phyloP scores from a whole-genome alignment of 768 basidiomycete species.

The Calocybe indica region DNA sequence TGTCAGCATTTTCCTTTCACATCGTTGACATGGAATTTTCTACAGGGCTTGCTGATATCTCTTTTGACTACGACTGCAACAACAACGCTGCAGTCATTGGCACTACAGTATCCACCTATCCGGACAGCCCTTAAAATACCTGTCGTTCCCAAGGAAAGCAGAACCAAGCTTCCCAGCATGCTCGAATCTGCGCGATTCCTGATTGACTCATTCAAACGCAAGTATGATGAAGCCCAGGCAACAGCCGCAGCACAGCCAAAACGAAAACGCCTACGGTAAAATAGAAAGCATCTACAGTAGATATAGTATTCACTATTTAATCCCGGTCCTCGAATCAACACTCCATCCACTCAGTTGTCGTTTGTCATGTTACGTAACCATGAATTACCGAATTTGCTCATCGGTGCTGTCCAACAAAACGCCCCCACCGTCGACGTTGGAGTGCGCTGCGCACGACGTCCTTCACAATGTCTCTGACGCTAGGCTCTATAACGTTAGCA shows the following conservation, averaged over 20 bases:
- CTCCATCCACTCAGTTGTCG: neutral
- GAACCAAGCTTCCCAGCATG: slow-evolving; percentile 25
- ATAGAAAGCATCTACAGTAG: neutral
- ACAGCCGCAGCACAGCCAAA: slow-evolving; percentile 11
- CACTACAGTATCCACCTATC: slow-evolving; percentile 37
- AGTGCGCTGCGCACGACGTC: slow-evolving; percentile 10
- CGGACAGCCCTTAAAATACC: slow-evolving; percentile 35
- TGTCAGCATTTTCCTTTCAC: neutral
- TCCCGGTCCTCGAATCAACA: neutral
- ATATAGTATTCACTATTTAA: too few species aligned
- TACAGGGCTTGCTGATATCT: slow-evolving; percentile 36
- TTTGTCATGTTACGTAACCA: neutral
- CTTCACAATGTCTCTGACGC: slow-evolving; percentile 28
- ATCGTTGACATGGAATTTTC: neutral
- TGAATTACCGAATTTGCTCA: neutral
- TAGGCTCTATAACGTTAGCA: slow-evolving; percentile 27
- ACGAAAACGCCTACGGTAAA: slow-evolving; percentile 2
- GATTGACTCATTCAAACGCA: slow-evolving; percentile 15
- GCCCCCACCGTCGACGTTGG: slow-evolving; percentile 13
- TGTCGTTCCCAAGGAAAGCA: slow-evolving; percentile 18
- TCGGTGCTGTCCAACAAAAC: slow-evolving; percentile 1
- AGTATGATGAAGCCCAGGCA: slow-evolving; percentile 15
- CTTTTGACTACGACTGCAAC: slow-evolving; percentile 33
- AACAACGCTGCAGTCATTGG: slow-evolving; percentile 44
- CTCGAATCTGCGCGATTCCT: slow-evolving; percentile 16